Base-by-base conservation (phyloP, 225 moss, liverwort and hornwort species). In the Ulota crispa region DNA sequence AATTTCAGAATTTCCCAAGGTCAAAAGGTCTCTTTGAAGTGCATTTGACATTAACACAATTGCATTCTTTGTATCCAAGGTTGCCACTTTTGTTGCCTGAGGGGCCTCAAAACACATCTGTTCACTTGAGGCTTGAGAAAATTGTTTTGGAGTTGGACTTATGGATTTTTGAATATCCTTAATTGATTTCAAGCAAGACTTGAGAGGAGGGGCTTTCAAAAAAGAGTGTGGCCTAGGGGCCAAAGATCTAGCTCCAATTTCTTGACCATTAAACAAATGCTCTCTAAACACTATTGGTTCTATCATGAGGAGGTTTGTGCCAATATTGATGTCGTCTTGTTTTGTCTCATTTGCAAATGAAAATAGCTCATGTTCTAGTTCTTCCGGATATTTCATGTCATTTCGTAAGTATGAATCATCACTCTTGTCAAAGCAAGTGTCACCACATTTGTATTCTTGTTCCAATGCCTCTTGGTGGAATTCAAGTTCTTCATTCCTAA, bases 131-230 rank as follows among this genome's bases (percentile, higher is more conserved):
- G 6, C 50, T 4, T 50, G 50, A 50, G 50, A 50, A 50, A 50
- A 50, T 18, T 18, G 50, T 50, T 50, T 50, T 55, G 8, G 21
- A 55, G 68, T 28, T 59, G 32, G 32, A n/a, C 32, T 68, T 13
- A 10, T 23, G 47, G 45, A 53, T 64, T 24, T 75, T 2, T 57
- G 34, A 19, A 34, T 71, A 9, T 80, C 80, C 32, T 60, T 75
- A 23, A 63, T 76, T 64, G 76, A 43, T 75, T 83, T 86, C n/a
- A 80, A 47, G 75, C 83, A 83, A 71, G 80, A 83, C 47, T 80
- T 86, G 39, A 86, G 76, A 72, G 59, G 64, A 59, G 47, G 47
- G 11, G 47, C 69, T 41, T 68, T 82, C 34, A 61, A 20, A 64
- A 41, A 45, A 57, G 53, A 70, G 7, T 39, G 56, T 36, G 56